Conservation (phyloP, 345 rosid species). For the Salix udensis region DNA sequence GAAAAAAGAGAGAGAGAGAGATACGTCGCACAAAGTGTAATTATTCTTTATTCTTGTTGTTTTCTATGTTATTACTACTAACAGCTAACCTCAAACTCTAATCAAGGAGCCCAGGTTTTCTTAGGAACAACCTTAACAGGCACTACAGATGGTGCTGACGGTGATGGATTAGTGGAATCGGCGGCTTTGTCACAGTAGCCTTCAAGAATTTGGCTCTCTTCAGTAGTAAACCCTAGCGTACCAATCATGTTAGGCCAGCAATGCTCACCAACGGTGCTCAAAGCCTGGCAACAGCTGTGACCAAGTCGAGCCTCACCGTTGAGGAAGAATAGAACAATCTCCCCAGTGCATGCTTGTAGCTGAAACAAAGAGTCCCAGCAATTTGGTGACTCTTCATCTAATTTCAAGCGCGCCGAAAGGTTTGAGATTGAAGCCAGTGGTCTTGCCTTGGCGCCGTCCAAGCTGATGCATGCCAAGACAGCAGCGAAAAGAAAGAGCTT, state of each 20-base stretch:
- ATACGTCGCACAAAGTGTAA: too few species aligned
- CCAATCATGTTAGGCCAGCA: conserved; percentile 68
- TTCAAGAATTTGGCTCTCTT: conserved; percentile 63
- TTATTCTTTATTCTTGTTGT: too few species aligned
- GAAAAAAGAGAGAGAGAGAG: too few species aligned
- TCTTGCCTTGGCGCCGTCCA: background rate
- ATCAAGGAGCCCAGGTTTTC: conserved; percentile 1
- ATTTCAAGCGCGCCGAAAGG: conserved; percentile 33
- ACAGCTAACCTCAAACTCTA: background rate
- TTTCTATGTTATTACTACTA: background rate
- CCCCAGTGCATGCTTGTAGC: conserved; percentile 72
- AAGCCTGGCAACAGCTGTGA: conserved; percentile 56
- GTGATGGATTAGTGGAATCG: background rate
- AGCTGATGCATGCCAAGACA: background rate
- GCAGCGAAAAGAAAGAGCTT: conserved; percentile 5
- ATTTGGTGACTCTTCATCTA: conserved; percentile 41
- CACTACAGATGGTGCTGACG: background rate
- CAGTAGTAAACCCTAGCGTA: conserved; percentile 56
- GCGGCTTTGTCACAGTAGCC: conserved; percentile 44
- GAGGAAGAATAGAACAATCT: conserved; percentile 63
- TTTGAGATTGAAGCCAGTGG: background rate
- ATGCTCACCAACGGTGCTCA: conserved; percentile 37
- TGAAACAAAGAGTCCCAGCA: conserved; percentile 77
- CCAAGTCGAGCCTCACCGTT: conserved; percentile 71
- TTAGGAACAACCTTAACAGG: background rate